A percentile compares a stretch with the other conserved stretches of the same genome.
phyloP scores from a whole-genome alignment of 768 basidiomycete genomes.

The Lactarius vividus region DNA sequence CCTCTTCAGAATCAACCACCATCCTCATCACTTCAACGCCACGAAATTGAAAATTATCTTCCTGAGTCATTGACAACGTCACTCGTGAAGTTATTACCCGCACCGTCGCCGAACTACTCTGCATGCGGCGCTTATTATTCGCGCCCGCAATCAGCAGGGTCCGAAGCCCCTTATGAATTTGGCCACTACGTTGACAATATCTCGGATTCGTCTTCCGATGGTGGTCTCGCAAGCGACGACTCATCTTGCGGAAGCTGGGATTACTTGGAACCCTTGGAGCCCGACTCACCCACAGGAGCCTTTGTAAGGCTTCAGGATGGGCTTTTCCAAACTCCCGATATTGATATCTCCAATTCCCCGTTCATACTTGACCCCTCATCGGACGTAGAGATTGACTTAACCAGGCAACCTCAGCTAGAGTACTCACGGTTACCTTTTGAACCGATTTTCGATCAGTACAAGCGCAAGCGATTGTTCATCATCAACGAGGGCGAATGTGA shows the following conservation, averaged over 20 bases:
- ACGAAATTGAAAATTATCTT: not conserved
- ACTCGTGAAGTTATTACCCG: not conserved
- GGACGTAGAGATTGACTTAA: not conserved
- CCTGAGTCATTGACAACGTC: not conserved
- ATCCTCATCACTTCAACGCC: not conserved
- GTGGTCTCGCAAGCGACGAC: not conserved
- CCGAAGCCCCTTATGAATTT: not conserved
- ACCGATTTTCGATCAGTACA: not conserved
- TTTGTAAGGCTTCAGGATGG: constrained; percentile 5
- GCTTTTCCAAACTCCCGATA: not conserved
- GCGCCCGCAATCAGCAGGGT: not conserved
- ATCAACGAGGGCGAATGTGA: constrained; percentile 12
- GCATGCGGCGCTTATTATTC: not conserved
- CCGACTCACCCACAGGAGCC: not conserved
- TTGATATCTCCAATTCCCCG: not conserved
- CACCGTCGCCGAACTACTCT: not conserved
- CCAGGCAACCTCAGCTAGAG: not conserved
- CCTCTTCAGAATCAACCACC: not conserved
- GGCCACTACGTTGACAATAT: not conserved
- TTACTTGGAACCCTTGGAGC: constrained; percentile 4
- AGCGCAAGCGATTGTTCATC: constrained; percentile 21
- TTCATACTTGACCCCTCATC: not conserved
- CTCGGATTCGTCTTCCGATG: constrained; percentile 11
- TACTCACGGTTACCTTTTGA: not conserved
- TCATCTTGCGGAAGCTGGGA: constrained; percentile 3